Evolutionary conservation across 805 yeast species (phyloP).

Genomic region (Schizosaccharomyces osmophilus): DNA sequence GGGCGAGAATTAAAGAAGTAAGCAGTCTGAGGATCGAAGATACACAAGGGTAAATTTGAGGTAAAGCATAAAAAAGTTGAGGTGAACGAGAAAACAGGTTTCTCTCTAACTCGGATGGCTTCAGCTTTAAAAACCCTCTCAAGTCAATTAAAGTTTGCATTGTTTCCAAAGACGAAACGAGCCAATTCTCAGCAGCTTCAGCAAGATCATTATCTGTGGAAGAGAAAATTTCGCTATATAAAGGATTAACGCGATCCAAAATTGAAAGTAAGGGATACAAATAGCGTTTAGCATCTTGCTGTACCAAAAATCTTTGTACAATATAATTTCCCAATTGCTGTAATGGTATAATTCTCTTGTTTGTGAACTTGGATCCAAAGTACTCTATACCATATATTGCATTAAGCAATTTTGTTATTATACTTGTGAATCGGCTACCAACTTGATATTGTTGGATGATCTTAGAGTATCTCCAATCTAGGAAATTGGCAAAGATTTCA

Average conservation of each 20-base stretch:
- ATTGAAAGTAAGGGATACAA: neutral
- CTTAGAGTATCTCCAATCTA: neutral
- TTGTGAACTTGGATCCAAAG: neutral
- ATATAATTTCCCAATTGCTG: neutral
- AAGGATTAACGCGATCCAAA: neutral
- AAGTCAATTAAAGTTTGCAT: neutral
- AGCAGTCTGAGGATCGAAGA: constrained; percentile 7
- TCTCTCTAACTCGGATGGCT: neutral
- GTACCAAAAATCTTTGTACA: neutral
- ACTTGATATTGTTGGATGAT: neutral
- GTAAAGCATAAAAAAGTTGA: neutral
- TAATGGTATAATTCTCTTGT: neutral
- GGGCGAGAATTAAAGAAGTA: constrained; percentile 23
- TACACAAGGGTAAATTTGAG: neutral
- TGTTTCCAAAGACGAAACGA: neutral
- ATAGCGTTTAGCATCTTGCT: neutral
- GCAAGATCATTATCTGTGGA: neutral
- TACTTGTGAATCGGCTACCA: neutral
- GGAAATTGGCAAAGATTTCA: neutral
- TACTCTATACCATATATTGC: neutral
- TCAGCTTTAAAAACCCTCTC: neutral
- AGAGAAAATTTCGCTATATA: neutral
- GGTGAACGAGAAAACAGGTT: neutral
- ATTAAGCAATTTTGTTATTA: neutral
- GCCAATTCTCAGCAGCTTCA: neutral